Conservation (phyloP, 2,329 filamentous ascomycete species). For the Talaromyces amestolkiae region DNA sequence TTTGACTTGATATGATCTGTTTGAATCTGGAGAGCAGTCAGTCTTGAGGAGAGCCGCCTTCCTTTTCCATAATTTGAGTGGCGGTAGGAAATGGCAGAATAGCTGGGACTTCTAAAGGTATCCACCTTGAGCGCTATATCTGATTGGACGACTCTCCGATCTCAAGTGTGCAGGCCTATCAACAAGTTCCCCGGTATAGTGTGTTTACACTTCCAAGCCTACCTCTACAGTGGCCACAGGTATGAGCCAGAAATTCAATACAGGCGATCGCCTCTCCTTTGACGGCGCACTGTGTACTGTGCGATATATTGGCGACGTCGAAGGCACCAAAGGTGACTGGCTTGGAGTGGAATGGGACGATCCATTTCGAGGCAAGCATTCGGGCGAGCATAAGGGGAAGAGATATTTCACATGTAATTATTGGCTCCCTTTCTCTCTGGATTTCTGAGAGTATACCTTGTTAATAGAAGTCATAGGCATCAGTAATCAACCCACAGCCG, state of each 20-base stretch:
- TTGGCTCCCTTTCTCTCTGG: background rate
- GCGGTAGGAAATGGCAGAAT: slow-evolving; percentile 19
- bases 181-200: background rate
- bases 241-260: slow-evolving; percentile 40
- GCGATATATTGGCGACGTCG: slow-evolving; percentile 74
- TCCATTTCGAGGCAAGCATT: slow-evolving; percentile 78
- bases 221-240: slow-evolving; percentile 12
- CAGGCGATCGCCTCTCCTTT: slow-evolving; percentile 78
- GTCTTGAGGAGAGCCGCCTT: background rate
- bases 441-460: background rate
- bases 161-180: slow-evolving; percentile 2
- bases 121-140: background rate
- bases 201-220: background rate
- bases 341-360: slow-evolving; percentile 98
- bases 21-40: background rate
- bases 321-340: slow-evolving; percentile 76
- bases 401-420: slow-evolving; percentile 77
- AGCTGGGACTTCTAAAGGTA: background rate
- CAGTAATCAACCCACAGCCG: slow-evolving; percentile 65
- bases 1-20: background rate
- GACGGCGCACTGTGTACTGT: slow-evolving; percentile 77
- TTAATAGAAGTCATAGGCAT: slow-evolving; percentile 46
- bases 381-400: slow-evolving; percentile 74
- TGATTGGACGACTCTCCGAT: slow-evolving; percentile 15
- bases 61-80: background rate